Evolutionary conservation across 2,329 filamentous ascomycete species (phyloP).

Genomic region (Lachnellula arida): DNA sequence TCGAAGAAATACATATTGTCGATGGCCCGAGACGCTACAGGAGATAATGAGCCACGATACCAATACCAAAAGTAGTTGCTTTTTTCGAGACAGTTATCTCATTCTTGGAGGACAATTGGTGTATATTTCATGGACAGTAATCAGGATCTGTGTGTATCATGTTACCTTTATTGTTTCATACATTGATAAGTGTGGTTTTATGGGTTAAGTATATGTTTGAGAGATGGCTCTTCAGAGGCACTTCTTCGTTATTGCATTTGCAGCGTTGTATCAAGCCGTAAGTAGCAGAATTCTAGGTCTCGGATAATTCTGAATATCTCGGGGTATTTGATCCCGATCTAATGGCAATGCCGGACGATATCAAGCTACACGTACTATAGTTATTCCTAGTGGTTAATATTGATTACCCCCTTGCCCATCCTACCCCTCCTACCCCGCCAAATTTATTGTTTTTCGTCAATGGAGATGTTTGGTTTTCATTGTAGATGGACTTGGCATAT

Average conservation of each 20-base stretch:
- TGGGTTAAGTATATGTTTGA: not conserved
- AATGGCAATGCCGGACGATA: conserved; percentile 6
- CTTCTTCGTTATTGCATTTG: not conserved
- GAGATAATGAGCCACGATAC: not conserved
- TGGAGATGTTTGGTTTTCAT: not conserved
- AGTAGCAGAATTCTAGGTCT: not conserved
- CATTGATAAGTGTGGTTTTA: not conserved
- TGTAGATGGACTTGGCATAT: not conserved
- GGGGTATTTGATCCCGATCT: conserved; percentile 14
- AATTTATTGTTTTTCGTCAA: not conserved
- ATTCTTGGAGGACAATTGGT: not conserved
- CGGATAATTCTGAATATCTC: conserved; percentile 18
- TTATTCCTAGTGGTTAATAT: conserved; percentile 11
- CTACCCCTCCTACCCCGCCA: conserved; percentile 12
- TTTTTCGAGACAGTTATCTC: not conserved
- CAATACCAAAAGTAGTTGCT: not conserved
- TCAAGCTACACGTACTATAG: not conserved
- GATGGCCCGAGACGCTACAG: conserved; percentile 3
- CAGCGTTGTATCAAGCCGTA: not conserved
- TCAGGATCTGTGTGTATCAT: not conserved
- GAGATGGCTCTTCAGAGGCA: not conserved
- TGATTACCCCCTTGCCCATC: conserved; percentile 8
- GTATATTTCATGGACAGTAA: not conserved
- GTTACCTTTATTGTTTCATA: not conserved
- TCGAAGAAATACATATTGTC: conserved; percentile 12